These are phyloP conservation scores for Ceratocystis alfenasii DNA, from an alignment of 2,329 filamentous ascomycete genomes.

Conservation along the genomic window DNA sequence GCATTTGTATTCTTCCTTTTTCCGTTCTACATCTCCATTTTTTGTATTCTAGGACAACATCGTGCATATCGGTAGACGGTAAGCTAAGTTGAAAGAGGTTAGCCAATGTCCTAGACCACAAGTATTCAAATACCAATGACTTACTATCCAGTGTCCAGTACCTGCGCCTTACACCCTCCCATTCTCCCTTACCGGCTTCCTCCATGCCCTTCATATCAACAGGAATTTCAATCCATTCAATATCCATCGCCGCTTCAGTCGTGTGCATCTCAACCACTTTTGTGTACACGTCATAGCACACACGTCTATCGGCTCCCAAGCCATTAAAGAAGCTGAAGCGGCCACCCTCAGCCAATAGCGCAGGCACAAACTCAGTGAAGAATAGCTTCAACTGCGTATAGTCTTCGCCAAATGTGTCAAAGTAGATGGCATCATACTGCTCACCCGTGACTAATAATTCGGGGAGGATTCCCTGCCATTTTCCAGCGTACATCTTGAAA, in stretches of 20 bases:
- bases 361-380: conserved; percentile 77
- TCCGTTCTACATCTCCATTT: neutral
- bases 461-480: conserved; percentile 72
- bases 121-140: conserved; percentile 26
- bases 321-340: conserved; percentile 84
- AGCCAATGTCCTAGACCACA: conserved; percentile 25
- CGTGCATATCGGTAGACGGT: conserved; percentile 61
- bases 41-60: conserved; percentile 47
- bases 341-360: conserved; percentile 58
- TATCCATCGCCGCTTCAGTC: conserved; percentile 76
- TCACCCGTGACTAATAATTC: conserved; percentile 54
- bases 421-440: conserved; percentile 81
- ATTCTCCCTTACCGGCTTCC: conserved; percentile 58
- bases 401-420: conserved; percentile 94
- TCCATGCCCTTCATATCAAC: conserved; percentile 58
- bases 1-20: conserved; percentile 1
- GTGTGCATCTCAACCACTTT: conserved; percentile 86
- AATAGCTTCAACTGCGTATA: conserved; percentile 76
- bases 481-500: conserved; percentile 56
- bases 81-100: conserved; percentile 37
- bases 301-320: conserved; percentile 77
- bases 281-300: conserved; percentile 94
- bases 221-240: conserved; percentile 68
- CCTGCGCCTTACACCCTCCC: conserved; percentile 74
- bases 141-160: conserved; percentile 78